Conservation (phyloP, 176 grass and related monocot species). For the Juncus inflexus region DNA sequence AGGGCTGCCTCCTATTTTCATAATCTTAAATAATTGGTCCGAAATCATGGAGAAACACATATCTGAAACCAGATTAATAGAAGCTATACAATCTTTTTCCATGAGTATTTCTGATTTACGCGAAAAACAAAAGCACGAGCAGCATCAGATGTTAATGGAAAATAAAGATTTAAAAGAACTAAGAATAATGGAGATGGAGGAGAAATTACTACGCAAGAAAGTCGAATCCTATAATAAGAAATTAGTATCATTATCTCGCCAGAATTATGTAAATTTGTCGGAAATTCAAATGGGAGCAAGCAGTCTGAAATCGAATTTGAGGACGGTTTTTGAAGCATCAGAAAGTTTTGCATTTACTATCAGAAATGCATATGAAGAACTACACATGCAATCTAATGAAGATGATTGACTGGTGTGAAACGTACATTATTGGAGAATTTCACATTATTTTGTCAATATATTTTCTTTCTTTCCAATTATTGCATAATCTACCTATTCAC, state of each 20-base stretch:
- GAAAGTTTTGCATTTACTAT: slow-evolving; percentile 39
- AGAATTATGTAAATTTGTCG: slow-evolving; percentile 30
- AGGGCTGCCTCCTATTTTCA: slow-evolving; percentile 64
- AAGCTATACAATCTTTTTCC: slow-evolving; percentile 39
- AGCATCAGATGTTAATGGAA: slow-evolving; percentile 40
- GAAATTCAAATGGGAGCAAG: slow-evolving; percentile 2
- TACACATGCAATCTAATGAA: slow-evolving; percentile 34
- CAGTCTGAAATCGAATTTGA: slow-evolving; percentile 41
- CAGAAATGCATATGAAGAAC: slow-evolving; percentile 40
- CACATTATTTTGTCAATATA: background rate
- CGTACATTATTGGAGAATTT: too few relatives aligned
- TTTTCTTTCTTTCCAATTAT: background rate
- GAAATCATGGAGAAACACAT: slow-evolving; percentile 32
- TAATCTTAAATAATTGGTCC: slow-evolving; percentile 59
- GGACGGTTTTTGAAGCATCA: slow-evolving; percentile 50
- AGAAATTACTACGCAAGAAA: slow-evolving; percentile 35
- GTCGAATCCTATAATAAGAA: slow-evolving; percentile 39
- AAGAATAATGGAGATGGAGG: slow-evolving; percentile 44
- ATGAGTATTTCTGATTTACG: slow-evolving; percentile 37
- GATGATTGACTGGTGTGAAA: background rate
- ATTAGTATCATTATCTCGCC: slow-evolving; percentile 28
- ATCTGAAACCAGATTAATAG: slow-evolving; percentile 32
- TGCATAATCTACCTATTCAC: background rate
- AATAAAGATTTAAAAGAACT: slow-evolving; percentile 41
- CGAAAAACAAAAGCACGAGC: slow-evolving; percentile 43